phyloP scores from a whole-genome alignment of 2,329 filamentous ascomycete genomes.

The Pestalotiopsis sp. region DNA sequence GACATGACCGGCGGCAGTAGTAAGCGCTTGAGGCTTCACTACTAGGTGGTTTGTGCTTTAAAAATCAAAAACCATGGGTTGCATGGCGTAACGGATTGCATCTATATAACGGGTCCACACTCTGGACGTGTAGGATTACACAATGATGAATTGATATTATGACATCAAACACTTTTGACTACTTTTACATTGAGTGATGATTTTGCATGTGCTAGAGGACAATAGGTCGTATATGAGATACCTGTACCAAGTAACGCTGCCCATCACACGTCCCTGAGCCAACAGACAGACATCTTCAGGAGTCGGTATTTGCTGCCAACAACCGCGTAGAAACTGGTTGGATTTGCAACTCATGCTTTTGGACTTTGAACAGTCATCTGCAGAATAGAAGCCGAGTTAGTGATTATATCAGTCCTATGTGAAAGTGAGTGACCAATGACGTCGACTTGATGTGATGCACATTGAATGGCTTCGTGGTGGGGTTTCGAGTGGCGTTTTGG shows the following conservation, averaged over 20 bases:
- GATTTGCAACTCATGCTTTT: no score
- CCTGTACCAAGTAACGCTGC: no score
- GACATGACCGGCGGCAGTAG: constrained; percentile 9
- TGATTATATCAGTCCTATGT: no score
- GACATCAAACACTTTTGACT: not conserved
- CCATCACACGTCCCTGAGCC: no score
- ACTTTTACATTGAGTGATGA: not conserved
- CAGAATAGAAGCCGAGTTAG: no score
- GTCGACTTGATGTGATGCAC: not conserved
- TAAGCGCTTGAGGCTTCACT: constrained; percentile 16
- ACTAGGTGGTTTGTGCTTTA: constrained; percentile 8
- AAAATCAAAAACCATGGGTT: not conserved
- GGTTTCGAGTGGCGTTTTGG: not conserved
- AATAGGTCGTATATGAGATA: no score
- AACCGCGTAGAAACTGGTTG: no score
- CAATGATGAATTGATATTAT: constrained; percentile 5
- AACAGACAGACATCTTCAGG: no score
- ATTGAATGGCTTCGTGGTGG: not conserved
- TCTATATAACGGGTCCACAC: not conserved
- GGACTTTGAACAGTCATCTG: no score
- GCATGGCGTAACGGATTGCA: constrained; percentile 11
- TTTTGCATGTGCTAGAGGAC: no score
- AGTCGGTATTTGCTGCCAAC: no score
- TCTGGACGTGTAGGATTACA: constrained; percentile 7
- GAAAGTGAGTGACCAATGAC: constrained; percentile 1